phyloP scores from a whole-genome alignment of 1,284 basidiomycete genomes.

The Taiwanofungus camphoratus region DNA sequence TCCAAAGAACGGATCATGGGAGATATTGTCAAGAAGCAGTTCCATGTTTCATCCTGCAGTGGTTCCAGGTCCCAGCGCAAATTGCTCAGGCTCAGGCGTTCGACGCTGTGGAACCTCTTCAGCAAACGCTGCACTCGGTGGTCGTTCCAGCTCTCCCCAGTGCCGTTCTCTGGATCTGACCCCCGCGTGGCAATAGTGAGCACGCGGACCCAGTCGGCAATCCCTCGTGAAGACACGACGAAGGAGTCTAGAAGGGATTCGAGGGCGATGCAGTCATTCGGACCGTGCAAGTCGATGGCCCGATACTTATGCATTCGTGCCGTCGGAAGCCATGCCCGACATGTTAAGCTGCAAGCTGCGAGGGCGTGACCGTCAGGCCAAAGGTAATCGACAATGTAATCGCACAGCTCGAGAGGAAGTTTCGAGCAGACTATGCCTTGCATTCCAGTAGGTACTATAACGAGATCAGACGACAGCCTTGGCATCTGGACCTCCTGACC shows the following conservation, averaged over 20 bases:
- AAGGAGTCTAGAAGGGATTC: neutral
- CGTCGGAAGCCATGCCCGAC: conserved; percentile 16
- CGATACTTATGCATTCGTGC: conserved; percentile 27
- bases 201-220: neutral
- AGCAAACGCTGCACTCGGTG: neutral
- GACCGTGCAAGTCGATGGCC: neutral
- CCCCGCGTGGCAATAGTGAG: neutral
- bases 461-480: too few species aligned
- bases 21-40: neutral
- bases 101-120: neutral
- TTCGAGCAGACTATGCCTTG: too few species aligned
- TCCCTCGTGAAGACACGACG: neutral
- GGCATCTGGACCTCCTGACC: too few species aligned
- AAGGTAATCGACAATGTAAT: conserved; percentile 19
- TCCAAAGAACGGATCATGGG: neutral
- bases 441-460: too few species aligned
- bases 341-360: conserved; percentile 14
- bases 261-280: neutral
- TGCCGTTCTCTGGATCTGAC: neutral
- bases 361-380: conserved; percentile 15
- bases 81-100: neutral
- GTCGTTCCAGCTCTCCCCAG: neutral
- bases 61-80: neutral
- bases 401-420: conserved; percentile 17
- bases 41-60: neutral